Evolutionary conservation across 257 asterid genomes (phyloP).

Genomic region (Nicotiana paniculata): DNA sequence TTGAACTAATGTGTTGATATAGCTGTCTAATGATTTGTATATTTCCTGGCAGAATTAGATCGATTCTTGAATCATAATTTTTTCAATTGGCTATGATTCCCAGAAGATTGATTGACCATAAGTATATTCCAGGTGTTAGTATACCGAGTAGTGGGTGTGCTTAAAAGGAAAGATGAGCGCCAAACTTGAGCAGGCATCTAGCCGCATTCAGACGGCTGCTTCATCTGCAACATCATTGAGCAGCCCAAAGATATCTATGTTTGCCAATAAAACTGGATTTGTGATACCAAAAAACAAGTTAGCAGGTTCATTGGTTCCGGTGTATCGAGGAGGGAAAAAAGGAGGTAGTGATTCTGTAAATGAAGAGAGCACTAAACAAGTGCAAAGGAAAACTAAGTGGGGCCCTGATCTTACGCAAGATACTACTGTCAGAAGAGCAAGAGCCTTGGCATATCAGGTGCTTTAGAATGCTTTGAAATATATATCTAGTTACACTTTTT

Average conservation of each 20-base stretch:
- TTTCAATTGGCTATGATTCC: neutral
- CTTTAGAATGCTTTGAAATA: neutral
- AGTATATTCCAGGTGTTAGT: neutral
- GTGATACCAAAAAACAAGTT: conserved; percentile 87
- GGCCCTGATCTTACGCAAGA: conserved; percentile 77
- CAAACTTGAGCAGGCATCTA: conserved; percentile 48
- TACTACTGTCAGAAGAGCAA: conserved; percentile 63
- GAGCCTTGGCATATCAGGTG: conserved; percentile 90
- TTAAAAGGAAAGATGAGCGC: conserved; percentile 46
- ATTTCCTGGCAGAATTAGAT: neutral
- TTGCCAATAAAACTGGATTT: conserved; percentile 66
- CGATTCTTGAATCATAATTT: neutral
- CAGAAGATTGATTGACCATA: neutral
- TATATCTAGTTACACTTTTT: neutral
- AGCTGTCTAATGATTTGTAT: neutral
- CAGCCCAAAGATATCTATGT: conserved; percentile 56
- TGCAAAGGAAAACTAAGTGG: conserved; percentile 84
- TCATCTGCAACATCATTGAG: conserved; percentile 42
- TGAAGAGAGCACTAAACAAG: conserved; percentile 46
- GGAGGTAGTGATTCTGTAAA: conserved; percentile 39
- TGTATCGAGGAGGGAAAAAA: conserved; percentile 54
- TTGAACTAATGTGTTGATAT: neutral
- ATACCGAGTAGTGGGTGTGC: conserved; percentile 10
- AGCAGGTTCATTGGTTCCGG: conserved; percentile 78
- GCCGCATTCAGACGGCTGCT: conserved; percentile 34